These are phyloP conservation scores for Zhuliangozyma blackwelliae DNA, from an alignment of 1,139 yeast species.

Conservation along the genomic window DNA sequence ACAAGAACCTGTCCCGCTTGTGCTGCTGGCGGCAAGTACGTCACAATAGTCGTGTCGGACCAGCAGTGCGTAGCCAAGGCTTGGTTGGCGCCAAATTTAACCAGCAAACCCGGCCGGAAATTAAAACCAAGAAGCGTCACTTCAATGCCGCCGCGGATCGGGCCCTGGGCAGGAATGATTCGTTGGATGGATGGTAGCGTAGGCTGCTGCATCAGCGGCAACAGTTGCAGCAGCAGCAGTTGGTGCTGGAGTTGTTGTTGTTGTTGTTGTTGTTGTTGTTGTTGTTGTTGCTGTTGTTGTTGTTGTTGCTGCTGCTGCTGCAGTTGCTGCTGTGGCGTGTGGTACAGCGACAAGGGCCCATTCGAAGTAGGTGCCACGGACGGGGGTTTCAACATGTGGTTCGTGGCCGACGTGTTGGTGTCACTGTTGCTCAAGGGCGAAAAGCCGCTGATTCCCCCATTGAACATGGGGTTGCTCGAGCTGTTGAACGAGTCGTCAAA, in stretches of 20 bases:
- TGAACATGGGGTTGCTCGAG: slow-evolving; percentile 41
- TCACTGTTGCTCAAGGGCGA: slow-evolving; percentile 46
- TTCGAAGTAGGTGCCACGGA: slow-evolving; percentile 4
- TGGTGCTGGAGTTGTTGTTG: slow-evolving; percentile 9
- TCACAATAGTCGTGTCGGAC: slow-evolving; percentile 91
- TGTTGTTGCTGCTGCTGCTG: slow-evolving; percentile 12
- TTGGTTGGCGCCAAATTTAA: slow-evolving; percentile 78
- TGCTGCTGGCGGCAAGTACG: slow-evolving; percentile 87
- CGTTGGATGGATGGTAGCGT: slow-evolving; percentile 64
- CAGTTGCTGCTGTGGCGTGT: slow-evolving; percentile 11
- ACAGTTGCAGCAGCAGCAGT: background rate
- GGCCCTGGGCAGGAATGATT: slow-evolving; percentile 92
- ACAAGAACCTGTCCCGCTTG: slow-evolving; percentile 90
- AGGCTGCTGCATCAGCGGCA: background rate
- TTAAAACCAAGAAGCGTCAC: slow-evolving; percentile 84
- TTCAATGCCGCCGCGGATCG: slow-evolving; percentile 92
- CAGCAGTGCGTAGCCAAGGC: slow-evolving; percentile 93
- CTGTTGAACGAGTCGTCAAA: slow-evolving; percentile 40
- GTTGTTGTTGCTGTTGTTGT: slow-evolving; percentile 6
- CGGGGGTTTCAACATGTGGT: slow-evolving; percentile 10
- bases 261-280: slow-evolving; percentile 2
- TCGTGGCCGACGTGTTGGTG: slow-evolving; percentile 36
- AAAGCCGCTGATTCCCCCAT: slow-evolving; percentile 38
- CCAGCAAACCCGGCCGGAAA: slow-evolving; percentile 75
- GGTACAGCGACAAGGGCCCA: slow-evolving; percentile 13